Percentiles rank a stretch among this genome's conserved stretches.
phyloP scores from a whole-genome alignment of 2,329 filamentous ascomycete genomes.

The Fusarium sp. region DNA sequence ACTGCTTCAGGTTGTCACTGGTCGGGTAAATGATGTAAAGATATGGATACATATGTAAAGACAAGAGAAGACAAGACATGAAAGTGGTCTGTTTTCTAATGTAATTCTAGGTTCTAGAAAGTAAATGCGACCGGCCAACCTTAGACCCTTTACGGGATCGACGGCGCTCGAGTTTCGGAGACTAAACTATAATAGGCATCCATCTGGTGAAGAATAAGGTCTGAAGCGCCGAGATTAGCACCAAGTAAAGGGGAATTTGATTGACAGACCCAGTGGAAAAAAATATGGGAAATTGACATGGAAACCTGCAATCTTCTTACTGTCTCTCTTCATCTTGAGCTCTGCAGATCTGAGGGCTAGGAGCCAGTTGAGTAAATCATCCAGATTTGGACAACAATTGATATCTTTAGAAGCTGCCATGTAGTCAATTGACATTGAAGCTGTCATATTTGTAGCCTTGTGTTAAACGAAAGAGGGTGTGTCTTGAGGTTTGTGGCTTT shows the following conservation, averaged over 20 bases:
- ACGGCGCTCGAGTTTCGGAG: constrained; percentile 20
- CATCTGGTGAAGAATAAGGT: neutral
- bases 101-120: constrained; percentile 22
- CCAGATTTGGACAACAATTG: neutral
- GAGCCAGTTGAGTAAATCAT: neutral
- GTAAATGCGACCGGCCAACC: constrained; percentile 21
- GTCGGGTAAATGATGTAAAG: neutral
- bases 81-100: constrained; percentile 35
- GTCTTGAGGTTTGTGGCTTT: neutral
- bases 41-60: neutral
- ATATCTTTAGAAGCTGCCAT: neutral
- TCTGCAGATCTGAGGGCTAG: constrained; percentile 16
- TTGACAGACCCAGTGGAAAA: constrained; percentile 25
- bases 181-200: constrained; percentile 20
- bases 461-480: constrained; percentile 1
- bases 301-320: constrained; percentile 10
- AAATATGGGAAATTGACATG: constrained; percentile 17
- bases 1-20: neutral
- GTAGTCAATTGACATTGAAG: neutral
- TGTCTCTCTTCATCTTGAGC: constrained; percentile 25
- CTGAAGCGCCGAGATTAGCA: neutral
- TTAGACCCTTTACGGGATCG: constrained; percentile 11
- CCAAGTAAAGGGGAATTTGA: neutral
- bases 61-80: neutral
- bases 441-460: neutral